phyloP scores from a whole-genome alignment of 1,139 yeast species.

The Suhomyces guaymorum region DNA sequence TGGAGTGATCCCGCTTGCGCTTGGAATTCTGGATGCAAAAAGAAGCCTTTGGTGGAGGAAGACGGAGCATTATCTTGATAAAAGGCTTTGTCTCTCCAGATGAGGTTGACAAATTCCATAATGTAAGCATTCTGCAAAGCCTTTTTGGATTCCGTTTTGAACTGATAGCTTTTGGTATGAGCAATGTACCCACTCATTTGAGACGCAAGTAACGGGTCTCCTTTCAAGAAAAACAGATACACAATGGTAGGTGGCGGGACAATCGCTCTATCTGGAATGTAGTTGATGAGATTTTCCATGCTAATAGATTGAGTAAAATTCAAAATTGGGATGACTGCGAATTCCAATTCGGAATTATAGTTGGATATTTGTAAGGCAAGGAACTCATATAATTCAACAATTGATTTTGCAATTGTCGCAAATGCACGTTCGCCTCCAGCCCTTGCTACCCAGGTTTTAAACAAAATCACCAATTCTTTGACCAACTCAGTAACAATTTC shows the following conservation, averaged over 20 bases:
- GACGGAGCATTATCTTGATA: slow-evolving; percentile 14
- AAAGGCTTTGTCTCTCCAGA: slow-evolving; percentile 62
- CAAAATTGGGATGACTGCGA: slow-evolving; percentile 13
- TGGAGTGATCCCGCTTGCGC: slow-evolving; percentile 37
- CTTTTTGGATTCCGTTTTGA: slow-evolving; percentile 32
- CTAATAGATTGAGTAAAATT: slow-evolving; percentile 14
- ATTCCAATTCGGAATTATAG: neutral
- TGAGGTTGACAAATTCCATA: slow-evolving; percentile 58
- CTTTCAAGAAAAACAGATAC: slow-evolving; percentile 36
- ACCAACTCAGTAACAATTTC: slow-evolving; percentile 5
- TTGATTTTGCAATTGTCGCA: slow-evolving; percentile 11
- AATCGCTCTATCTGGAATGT: slow-evolving; percentile 18
- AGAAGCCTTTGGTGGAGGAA: slow-evolving; percentile 37
- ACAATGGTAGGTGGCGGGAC: slow-evolving; percentile 43
- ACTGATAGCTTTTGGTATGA: slow-evolving; percentile 35
- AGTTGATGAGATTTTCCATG: slow-evolving; percentile 13
- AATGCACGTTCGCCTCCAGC: neutral
- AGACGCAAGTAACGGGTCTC: slow-evolving; percentile 48
- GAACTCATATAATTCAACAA: slow-evolving; percentile 13
- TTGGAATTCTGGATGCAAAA: slow-evolving; percentile 40
- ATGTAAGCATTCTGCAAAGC: slow-evolving; percentile 54
- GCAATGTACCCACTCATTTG: slow-evolving; percentile 52
- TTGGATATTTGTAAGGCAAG: slow-evolving; percentile 3
- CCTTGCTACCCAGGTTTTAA: slow-evolving; percentile 6
- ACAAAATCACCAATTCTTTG: slow-evolving; percentile 5